These are phyloP conservation scores for Xylaria scruposa DNA, from an alignment of 495 filamentous ascomycete species.

Conservation along the genomic window DNA sequence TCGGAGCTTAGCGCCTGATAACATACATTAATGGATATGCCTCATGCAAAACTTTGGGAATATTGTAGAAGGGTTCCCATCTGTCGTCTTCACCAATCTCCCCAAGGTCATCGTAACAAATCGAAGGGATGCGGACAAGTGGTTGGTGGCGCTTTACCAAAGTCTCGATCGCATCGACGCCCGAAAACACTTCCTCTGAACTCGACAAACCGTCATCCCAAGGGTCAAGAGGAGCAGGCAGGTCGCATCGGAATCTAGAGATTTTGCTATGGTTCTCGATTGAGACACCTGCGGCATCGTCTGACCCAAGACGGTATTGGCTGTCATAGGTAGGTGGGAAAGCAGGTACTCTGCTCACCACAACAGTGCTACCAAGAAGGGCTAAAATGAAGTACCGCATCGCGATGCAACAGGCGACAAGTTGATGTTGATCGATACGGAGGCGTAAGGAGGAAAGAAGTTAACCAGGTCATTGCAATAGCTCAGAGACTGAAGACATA, in stretches of 20 bases:
- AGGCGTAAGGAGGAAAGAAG: neutral
- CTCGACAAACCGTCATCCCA: slow-evolving; percentile 4
- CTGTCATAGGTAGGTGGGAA: neutral
- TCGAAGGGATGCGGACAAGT: slow-evolving; percentile 52
- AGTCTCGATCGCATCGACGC: neutral
- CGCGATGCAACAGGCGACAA: neutral
- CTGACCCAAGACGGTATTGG: slow-evolving; percentile 1
- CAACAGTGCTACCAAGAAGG: neutral
- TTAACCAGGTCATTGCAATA: neutral
- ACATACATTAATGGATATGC: slow-evolving; percentile 49
- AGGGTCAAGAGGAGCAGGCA: neutral
- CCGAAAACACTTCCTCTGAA: slow-evolving; percentile 7
- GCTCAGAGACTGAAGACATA: neutral
- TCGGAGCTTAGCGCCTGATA: neutral
- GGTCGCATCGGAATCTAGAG: slow-evolving; percentile 5
- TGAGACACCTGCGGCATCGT: neutral
- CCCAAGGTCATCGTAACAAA: slow-evolving; percentile 58
- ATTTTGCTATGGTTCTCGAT: neutral
- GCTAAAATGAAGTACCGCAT: neutral
- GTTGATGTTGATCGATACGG: too few relatives aligned
- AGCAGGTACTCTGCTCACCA: neutral
- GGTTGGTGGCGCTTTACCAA: slow-evolving; percentile 36
- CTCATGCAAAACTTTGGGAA: slow-evolving; percentile 48
- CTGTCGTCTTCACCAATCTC: slow-evolving; percentile 53
- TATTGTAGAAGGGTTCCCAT: slow-evolving; percentile 54